phyloP scores from a whole-genome alignment of 78 protist genomes.

The Tieghemostelium lacteum region DNA sequence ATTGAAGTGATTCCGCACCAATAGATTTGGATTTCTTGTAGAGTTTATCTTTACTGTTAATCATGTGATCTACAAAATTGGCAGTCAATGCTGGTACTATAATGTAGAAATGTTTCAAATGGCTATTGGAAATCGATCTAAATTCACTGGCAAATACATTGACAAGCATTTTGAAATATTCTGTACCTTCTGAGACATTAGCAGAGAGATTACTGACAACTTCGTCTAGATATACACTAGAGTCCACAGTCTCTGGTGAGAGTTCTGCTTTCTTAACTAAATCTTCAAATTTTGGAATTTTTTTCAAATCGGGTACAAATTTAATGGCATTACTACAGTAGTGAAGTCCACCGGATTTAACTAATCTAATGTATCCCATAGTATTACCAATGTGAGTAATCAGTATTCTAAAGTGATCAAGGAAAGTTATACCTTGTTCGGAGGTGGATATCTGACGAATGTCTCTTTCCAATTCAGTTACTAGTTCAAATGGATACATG shows the following conservation, averaged over 20 bases:
- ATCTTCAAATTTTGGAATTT: conserved; percentile 89
- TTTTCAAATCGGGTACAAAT: conserved; percentile 90
- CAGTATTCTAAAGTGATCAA: conserved; percentile 95
- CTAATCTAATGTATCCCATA: conserved; percentile 96
- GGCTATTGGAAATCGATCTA: conserved; percentile 66
- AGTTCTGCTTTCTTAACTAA: conserved; percentile 19
- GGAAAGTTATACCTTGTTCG: conserved; percentile 73
- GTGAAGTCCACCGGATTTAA: conserved; percentile 93
- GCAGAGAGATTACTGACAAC: conserved; percentile 63
- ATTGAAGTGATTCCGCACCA: conserved; percentile 65
- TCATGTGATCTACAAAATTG: conserved; percentile 90
- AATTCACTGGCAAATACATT: conserved; percentile 83
- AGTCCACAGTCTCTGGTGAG: conserved; percentile 55
- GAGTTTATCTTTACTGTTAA: conserved; percentile 87
- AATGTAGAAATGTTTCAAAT: conserved; percentile 86
- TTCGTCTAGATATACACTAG: conserved; percentile 83
- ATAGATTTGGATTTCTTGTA: conserved; percentile 65
- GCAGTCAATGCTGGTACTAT: conserved; percentile 95
- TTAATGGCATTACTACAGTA: conserved; percentile 81
- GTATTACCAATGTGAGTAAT: conserved; percentile 97
- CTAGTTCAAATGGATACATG: conserved; percentile 92
- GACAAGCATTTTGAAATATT: conserved; percentile 92
- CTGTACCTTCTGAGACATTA: conserved; percentile 92
- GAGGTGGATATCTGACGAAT: conserved; percentile 89
- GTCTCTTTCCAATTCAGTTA: conserved; percentile 87